Evolutionary conservation across 495 filamentous ascomycete genomes (phyloP).

Genomic region (Trichoderma orchidacearum): DNA sequence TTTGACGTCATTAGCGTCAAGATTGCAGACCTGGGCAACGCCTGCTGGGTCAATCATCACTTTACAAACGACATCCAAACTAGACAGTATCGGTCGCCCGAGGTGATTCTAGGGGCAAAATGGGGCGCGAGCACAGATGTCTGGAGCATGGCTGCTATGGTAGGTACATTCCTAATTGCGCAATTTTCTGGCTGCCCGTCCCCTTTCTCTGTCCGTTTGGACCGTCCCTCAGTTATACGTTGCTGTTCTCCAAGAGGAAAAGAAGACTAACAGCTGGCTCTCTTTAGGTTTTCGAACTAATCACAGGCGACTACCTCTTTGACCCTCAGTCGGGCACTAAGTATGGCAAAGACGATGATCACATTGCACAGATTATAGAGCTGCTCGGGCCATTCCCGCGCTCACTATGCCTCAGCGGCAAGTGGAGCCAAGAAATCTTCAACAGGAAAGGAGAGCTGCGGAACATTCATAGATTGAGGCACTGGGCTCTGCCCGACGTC

Average conservation of each 20-base stretch:
- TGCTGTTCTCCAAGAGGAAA: too few relatives aligned
- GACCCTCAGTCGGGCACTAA: constrained; percentile 98
- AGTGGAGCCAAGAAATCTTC: constrained; percentile 99
- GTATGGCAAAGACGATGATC: constrained; percentile 99
- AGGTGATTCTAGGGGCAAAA: constrained; percentile 92
- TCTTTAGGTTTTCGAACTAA: constrained; percentile 81
- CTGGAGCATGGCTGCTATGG: constrained; percentile 99
- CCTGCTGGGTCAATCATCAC: constrained; percentile 96
- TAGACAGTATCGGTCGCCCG: constrained; percentile 90
- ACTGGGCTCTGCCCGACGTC: constrained; percentile 93
- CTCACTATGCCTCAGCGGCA: constrained; percentile 75
- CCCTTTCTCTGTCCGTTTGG: not conserved
- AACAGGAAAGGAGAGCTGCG: constrained; percentile 94
- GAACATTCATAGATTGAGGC: constrained; percentile 92
- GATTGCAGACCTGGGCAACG: constrained; percentile 96
- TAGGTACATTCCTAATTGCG: too few relatives aligned
- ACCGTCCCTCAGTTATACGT: not conserved
- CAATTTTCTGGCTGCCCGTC: not conserved
- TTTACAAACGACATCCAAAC: constrained; percentile 99
- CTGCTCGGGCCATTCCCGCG: constrained; percentile 90
- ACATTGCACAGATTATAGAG: constrained; percentile 98
- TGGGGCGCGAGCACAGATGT: constrained; percentile 98
- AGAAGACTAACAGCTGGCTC: too few relatives aligned
- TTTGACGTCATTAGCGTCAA: constrained; percentile 89
- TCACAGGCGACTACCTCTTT: constrained; percentile 97